Evolutionary conservation across 371 early-diverging fungal genomes (phyloP).

Genomic region (Apophysomyces elegans): DNA sequence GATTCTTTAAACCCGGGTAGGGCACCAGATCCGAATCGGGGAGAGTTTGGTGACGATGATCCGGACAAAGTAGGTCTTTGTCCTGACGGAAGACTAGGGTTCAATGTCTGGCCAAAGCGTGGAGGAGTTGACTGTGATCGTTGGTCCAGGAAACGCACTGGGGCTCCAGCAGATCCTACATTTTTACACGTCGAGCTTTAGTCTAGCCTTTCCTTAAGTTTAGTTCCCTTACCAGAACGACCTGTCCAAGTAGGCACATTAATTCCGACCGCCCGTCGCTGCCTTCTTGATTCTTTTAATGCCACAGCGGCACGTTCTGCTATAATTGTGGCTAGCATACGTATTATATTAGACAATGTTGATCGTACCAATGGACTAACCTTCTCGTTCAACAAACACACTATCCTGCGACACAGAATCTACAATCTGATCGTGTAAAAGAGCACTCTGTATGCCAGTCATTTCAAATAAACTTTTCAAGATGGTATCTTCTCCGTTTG

Average conservation of each 20-base stretch:
- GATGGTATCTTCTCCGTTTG: slow-evolving; percentile 55
- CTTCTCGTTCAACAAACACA: slow-evolving; percentile 78
- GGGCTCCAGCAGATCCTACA: slow-evolving; percentile 57
- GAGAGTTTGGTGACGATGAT: slow-evolving; percentile 13
- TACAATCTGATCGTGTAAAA: slow-evolving; percentile 89
- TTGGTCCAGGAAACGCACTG: slow-evolving; percentile 19
- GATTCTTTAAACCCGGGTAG: slow-evolving; percentile 40
- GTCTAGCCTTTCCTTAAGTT: neutral
- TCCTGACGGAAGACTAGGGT: slow-evolving; percentile 25
- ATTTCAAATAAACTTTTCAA: slow-evolving; percentile 77
- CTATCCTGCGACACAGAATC: slow-evolving; percentile 67
- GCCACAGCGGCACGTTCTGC: slow-evolving; percentile 62
- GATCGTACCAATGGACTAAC: slow-evolving; percentile 33
- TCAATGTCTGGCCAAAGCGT: slow-evolving; percentile 47
- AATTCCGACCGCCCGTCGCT: slow-evolving; percentile 39
- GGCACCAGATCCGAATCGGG: slow-evolving; percentile 41
- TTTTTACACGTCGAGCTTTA: neutral
- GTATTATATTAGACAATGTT: neutral
- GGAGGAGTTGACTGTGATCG: slow-evolving; percentile 41
- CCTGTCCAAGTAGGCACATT: slow-evolving; percentile 76
- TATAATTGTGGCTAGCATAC: slow-evolving; percentile 47
- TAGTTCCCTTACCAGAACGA: slow-evolving; percentile 45
- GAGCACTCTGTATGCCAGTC: slow-evolving; percentile 84
- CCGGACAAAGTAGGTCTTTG: neutral
- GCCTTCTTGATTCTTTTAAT: slow-evolving; percentile 33